Base-by-base conservation (phyloP, 2,329 filamentous ascomycete species). In the Diplodia scrobiculata region DNA sequence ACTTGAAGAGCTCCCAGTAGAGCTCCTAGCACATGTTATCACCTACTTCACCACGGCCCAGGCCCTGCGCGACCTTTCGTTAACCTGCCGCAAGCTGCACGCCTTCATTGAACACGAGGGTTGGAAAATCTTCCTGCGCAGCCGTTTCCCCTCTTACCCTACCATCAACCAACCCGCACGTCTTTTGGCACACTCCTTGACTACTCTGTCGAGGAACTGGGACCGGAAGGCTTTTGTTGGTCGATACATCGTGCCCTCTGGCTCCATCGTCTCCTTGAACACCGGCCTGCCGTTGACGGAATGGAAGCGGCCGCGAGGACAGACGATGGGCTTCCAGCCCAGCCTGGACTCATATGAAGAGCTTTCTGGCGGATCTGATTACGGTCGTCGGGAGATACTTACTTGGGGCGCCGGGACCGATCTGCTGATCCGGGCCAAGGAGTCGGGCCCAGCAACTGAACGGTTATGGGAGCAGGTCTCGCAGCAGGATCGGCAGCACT, bases 321-420 rank as follows among this genome's bases (percentile, higher is more conserved):
- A 80, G 77, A 87, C 79, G 65, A 84, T 88, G 71, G 86, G 86
- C 3, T 89, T 86, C 69, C 82, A 82, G 27, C 86, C 87, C 19
- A 79, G 80, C 50, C 80, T 87, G 55, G 84, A 87, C 70, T 84
- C 83, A 66, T 86, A 86, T 69, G 84, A 87, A 69, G 75, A 78
- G n/a, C 81, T 80, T 76, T 79, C 76, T 50, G 79, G 78, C 2
- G 74, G 75, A 10, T 64, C 68, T 1, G 75, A 74, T 66, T 73
- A 75, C 54, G 77, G 83, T 55, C 78, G 83, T 69, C 81, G 79
- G 70, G 86, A 88, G 71, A 81, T 85, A 0, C 73, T 89, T 7
- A 84, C 81, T 2, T 87, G 85, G 81, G 86, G 86, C 63, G 86
- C 86, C 13, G 87, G 84, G 0, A 83, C 86, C 1, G 81, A 86